These are phyloP conservation scores for Candida wancherniae DNA, from an alignment of 805 yeast species.

Conservation along the genomic window DNA sequence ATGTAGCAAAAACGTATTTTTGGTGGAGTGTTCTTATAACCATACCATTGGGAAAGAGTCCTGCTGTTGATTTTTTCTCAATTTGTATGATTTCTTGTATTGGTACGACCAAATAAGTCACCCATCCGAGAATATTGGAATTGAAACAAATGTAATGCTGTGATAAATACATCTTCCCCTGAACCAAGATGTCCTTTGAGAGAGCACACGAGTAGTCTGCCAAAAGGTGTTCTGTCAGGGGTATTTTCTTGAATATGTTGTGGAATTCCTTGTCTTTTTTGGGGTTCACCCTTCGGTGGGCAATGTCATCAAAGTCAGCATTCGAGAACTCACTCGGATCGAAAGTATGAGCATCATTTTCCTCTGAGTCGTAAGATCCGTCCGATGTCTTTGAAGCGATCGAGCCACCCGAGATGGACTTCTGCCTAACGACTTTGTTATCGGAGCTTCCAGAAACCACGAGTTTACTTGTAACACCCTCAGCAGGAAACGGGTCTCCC, in stretches of 20 bases:
- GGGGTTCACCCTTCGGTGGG: conserved; percentile 11
- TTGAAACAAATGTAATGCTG: conserved; percentile 56
- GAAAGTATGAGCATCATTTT: conserved; percentile 13
- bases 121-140: conserved; percentile 65
- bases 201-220: conserved; percentile 64
- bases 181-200: conserved; percentile 60
- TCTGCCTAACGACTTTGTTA: conserved; percentile 19
- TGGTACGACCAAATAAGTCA: conserved; percentile 54
- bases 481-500: conserved; percentile 12
- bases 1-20: conserved; percentile 60
- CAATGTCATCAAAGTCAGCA: conserved; percentile 7
- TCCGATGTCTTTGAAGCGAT: conserved; percentile 6
- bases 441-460: conserved; percentile 16
- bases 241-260: conserved; percentile 49
- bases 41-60: conserved; percentile 66
- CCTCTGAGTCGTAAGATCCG: conserved; percentile 10
- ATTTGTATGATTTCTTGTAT: conserved; percentile 58
- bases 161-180: conserved; percentile 59
- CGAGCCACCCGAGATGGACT: conserved; percentile 15
- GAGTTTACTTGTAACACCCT: conserved; percentile 19
- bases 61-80: conserved; percentile 62
- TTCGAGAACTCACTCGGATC: conserved; percentile 15
- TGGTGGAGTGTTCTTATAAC: conserved; percentile 59
- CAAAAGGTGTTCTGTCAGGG: conserved; percentile 47
- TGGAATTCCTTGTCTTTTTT: conserved; percentile 61